Base-by-base conservation (phyloP, 306 rosid species). In the Casuarina glauca region DNA sequence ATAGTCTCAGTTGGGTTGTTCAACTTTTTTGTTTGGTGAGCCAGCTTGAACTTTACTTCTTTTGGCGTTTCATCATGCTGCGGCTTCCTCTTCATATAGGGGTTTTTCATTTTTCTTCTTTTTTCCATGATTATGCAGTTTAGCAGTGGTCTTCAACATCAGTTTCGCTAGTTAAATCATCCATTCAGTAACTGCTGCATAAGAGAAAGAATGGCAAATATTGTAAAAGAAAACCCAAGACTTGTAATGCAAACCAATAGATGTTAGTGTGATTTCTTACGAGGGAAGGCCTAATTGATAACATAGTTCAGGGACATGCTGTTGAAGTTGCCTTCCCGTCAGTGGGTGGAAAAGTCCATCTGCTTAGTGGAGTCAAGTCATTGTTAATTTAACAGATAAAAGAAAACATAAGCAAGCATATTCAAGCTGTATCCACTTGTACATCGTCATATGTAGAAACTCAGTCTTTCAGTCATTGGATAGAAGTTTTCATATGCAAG, bases 221-320 rank as follows among this genome's bases (percentile, higher is more conserved):
- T 26, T 26, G 32, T 26, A 26, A 26, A 26, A 26, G 32, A 26
- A 26, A 26, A 26, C 32, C 32, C 32, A 26, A 26, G 32, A 26
- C 32, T 26, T 26, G 32, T 46, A 6, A 60, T 48, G 20, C 16
- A 16, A 8, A 32, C 43, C 44, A 61, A 41, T 26, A 72, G 73
- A 41, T 41, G 64, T 45, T 38, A 64, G 4, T 13, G 17, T 4
- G 32, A 79, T 71, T 78, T 61, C 41, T 52, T 53, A 80, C 51
- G 66, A 75, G 85, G 78, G 68, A 82, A 36, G 81, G 76, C 86
- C 87, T 86, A 84, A 86, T 66, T 82, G 67, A 82, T 77, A 78
- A 17, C 68, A 78, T 80, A 76, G 67, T 69, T 80, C 62, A 75
- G 63, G 69, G 20, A 70, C 62, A 76, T 16, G 73, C 69, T 45